Evolutionary conservation across 495 filamentous ascomycete species (phyloP).

Genomic region (Neurospora discreta): DNA sequence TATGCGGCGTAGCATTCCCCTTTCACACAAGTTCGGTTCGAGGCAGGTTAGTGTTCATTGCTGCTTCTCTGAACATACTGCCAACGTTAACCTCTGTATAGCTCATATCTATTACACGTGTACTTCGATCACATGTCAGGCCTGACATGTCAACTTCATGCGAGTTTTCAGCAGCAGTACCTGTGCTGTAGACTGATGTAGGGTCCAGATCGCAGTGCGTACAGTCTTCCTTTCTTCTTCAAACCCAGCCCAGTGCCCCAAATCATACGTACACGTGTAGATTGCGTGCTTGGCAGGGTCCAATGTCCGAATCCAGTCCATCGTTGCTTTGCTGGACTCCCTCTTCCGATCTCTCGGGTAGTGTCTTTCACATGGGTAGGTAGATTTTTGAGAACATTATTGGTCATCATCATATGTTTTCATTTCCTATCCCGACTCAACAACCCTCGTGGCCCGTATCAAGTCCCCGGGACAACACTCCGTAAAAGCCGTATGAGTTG

Average conservation of each 20-base stretch:
- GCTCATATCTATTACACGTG: neutral
- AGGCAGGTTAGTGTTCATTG: neutral
- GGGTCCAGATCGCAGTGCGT: neutral
- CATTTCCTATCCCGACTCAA: neutral
- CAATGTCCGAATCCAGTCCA: neutral
- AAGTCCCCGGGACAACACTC: neutral
- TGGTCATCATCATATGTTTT: neutral
- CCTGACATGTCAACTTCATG: neutral
- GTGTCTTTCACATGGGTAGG: neutral
- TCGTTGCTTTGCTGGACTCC: neutral
- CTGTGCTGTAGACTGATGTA: neutral
- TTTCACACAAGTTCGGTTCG: neutral
- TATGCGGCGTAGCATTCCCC: neutral
- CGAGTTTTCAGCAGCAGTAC: neutral
- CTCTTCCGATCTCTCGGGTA: neutral
- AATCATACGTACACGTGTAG: neutral
- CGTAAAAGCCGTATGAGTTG: neutral
- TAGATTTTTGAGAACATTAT: neutral
- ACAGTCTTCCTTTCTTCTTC: neutral
- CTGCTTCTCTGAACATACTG: neutral
- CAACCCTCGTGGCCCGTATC: neutral
- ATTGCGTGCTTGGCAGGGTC: neutral
- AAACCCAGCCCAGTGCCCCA: neutral
- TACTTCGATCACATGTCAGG: neutral
- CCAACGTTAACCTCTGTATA: neutral